phyloP scores from a whole-genome alignment of 805 yeast species.

The Candida boleticola region DNA sequence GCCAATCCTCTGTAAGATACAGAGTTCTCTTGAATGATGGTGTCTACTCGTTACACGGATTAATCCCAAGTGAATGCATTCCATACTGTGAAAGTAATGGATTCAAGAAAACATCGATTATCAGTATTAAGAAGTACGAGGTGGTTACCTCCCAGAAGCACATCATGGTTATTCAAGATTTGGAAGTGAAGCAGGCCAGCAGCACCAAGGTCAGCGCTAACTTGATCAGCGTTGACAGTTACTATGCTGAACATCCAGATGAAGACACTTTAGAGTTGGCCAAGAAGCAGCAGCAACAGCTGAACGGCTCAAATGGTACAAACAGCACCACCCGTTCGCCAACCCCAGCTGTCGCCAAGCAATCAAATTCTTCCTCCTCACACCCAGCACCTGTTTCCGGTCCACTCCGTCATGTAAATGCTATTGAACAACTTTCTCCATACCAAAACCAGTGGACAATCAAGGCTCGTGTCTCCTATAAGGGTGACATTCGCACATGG shows the following conservation, averaged over 20 bases:
- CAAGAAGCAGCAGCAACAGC: constrained; percentile 8
- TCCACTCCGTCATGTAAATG: constrained; percentile 44
- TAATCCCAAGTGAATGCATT: constrained; percentile 41
- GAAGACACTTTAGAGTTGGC: constrained; percentile 38
- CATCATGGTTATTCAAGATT: constrained; percentile 46
- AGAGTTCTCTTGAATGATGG: constrained; percentile 42
- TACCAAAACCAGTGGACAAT: constrained; percentile 90
- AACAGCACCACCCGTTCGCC: constrained; percentile 13
- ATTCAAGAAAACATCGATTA: constrained; percentile 43
- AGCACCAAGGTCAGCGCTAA: constrained; percentile 37
- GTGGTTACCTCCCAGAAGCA: constrained; percentile 49
- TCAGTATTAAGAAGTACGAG: constrained; percentile 40
- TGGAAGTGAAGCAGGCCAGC: constrained; percentile 39
- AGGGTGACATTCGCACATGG: constrained; percentile 87
- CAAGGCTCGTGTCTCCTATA: constrained; percentile 86
- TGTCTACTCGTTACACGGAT: constrained; percentile 33
- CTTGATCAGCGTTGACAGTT: constrained; percentile 52
- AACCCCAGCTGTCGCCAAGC: constrained; percentile 15
- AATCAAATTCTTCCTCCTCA: constrained; percentile 6
- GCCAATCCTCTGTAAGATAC: constrained; percentile 21
- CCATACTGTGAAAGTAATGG: constrained; percentile 41
- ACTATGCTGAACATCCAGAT: constrained; percentile 57
- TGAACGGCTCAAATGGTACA: constrained; percentile 4
- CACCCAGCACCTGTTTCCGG: constrained; percentile 4
- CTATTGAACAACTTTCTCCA: constrained; percentile 88